Percentiles rank a stretch among this genome's conserved stretches.
These are phyloP conservation scores for Fusarium anthophilum DNA, from an alignment of 2,329 filamentous ascomycete genomes.

Conservation along the genomic window DNA sequence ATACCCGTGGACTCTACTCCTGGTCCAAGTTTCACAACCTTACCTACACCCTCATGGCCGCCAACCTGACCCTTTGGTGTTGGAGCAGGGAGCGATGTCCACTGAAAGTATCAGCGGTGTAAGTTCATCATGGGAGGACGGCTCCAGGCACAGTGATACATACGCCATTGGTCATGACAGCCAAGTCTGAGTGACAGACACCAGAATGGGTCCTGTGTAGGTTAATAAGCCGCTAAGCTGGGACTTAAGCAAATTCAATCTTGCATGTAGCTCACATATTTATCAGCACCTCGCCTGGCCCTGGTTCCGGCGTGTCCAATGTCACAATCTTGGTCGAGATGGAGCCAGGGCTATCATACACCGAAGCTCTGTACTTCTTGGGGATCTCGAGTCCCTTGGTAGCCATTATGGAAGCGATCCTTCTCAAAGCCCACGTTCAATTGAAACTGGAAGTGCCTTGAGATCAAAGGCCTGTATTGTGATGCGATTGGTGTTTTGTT, in stretches of 20 bases:
- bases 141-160: background rate
- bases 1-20: background rate
- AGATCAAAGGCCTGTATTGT: background rate
- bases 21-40: background rate
- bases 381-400: background rate
- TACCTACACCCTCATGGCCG: background rate
- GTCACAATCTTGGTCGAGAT: background rate
- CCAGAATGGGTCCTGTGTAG: background rate
- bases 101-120: no score
- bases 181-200: background rate
- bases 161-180: background rate
- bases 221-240: fast-evolving
- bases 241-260: no score
- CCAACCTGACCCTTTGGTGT: background rate
- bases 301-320: background rate
- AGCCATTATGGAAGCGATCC: background rate
- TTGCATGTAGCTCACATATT: background rate
- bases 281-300: background rate
- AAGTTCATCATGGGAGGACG: no score
- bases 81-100: background rate
- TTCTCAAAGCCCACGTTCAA: background rate
- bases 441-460: fast-evolving
- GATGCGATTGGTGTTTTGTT: background rate
- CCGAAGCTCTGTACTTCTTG: background rate
- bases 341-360: background rate